Conservation (phyloP, 1,284 basidiomycete species). For the Ustilago trichophora region DNA sequence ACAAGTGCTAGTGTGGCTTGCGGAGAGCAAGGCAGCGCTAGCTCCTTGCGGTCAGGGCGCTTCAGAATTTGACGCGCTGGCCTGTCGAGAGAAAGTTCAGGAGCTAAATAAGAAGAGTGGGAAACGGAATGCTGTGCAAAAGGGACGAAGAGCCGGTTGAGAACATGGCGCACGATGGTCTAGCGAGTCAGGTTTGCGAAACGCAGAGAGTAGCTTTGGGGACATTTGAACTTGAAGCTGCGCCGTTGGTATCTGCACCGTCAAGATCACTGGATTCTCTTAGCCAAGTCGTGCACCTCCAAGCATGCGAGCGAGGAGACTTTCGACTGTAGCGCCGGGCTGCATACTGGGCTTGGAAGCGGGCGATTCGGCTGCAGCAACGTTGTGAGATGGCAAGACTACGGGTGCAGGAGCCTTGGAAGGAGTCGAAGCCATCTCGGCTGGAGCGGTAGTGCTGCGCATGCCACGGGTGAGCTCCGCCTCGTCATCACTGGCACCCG, state of each 20-base stretch:
- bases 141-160: no score
- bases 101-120: slow-evolving; percentile 4
- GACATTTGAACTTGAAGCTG: no score
- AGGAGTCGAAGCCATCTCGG: slow-evolving; percentile 31
- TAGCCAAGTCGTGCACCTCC: slow-evolving; percentile 33
- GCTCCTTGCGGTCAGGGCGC: slow-evolving; percentile 50
- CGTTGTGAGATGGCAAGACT: slow-evolving; percentile 4
- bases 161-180: no score
- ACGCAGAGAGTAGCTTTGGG: no score
- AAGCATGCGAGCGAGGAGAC: slow-evolving; percentile 54
- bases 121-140: not conserved
- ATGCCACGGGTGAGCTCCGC: slow-evolving; percentile 26
- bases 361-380: slow-evolving; percentile 23
- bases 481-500: slow-evolving; percentile 41
- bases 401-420: slow-evolving; percentile 25
- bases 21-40: no score
- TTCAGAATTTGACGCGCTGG: slow-evolving; percentile 53
- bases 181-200: no score
- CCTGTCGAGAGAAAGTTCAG: slow-evolving; percentile 1
- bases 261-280: not conserved
- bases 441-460: slow-evolving; percentile 47
- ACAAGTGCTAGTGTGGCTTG: slow-evolving; percentile 12
- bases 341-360: slow-evolving; percentile 33
- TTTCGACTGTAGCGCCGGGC: slow-evolving; percentile 50
- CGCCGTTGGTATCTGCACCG: no score